Evolutionary conservation across 768 basidiomycete species (phyloP).

Genomic region (Heimioporus sp.): DNA sequence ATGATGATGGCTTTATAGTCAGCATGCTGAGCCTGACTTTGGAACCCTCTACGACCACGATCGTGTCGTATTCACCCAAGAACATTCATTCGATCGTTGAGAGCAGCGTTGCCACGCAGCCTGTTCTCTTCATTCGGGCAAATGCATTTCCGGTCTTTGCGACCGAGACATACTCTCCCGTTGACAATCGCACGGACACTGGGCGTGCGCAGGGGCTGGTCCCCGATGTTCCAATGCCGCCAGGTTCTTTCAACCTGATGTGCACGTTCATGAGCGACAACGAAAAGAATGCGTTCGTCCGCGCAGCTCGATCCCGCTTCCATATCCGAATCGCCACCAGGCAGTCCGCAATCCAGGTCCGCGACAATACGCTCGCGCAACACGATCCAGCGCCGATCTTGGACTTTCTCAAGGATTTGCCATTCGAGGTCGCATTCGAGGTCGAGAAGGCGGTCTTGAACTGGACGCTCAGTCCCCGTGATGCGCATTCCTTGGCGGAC

Average conservation of each 20-base stretch:
- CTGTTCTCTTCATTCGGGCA: constrained; percentile 32
- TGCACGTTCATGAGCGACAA: constrained; percentile 26
- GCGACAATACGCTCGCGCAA: constrained; percentile 10
- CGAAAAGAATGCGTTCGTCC: constrained; percentile 30
- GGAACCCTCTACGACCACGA: not conserved
- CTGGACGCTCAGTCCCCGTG: constrained; percentile 21
- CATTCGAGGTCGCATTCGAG: constrained; percentile 38
- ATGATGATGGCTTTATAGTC: not conserved
- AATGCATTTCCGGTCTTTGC: constrained; percentile 32
- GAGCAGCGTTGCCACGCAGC: constrained; percentile 4
- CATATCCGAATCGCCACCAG: constrained; percentile 11
- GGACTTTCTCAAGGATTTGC: constrained; percentile 24
- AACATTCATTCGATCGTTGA: constrained; percentile 22
- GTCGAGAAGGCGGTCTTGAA: constrained; percentile 36
- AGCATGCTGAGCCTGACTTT: not conserved
- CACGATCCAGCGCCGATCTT: constrained; percentile 10
- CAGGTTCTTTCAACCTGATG: constrained; percentile 27
- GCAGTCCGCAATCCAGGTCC: constrained; percentile 13
- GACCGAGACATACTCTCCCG: not conserved
- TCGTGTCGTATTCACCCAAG: constrained; percentile 21
- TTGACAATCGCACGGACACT: not conserved
- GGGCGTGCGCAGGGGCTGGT: constrained; percentile 28
- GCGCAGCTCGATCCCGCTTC: constrained; percentile 21
- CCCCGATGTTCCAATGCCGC: constrained; percentile 23
- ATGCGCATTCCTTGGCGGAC: constrained; percentile 22